Evolutionary conservation across 345 rosid genomes (phyloP).

Genomic region (Syzygium oleosum): DNA sequence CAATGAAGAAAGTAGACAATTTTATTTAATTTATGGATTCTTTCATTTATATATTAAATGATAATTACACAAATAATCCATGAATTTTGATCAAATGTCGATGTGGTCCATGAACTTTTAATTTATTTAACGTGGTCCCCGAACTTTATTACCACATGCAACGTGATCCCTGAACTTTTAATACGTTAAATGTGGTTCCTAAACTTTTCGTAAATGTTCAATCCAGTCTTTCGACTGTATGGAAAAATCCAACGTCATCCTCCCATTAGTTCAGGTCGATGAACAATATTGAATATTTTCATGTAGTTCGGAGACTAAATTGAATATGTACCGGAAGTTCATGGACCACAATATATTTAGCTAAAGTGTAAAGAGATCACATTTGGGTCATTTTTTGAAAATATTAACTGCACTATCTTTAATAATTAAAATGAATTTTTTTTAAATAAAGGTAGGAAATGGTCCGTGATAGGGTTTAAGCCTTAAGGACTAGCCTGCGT

Average conservation of each 20-base stretch:
- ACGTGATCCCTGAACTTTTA: too few species aligned
- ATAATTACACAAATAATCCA: too few species aligned
- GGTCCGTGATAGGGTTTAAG: background rate
- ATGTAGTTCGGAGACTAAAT: fast-evolving
- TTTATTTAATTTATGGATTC: background rate
- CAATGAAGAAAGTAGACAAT: background rate
- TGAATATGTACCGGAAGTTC: fast-evolving
- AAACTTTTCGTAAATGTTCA: too few species aligned
- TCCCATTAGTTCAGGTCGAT: too few species aligned
- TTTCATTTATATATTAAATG: background rate
- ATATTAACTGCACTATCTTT: background rate
- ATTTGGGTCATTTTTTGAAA: too few species aligned
- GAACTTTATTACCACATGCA: too few species aligned
- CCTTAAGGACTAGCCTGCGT: background rate
- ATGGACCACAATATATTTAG: too few species aligned
- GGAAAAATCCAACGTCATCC: fast-evolving
- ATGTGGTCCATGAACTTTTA: fast-evolving
- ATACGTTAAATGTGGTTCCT: fast-evolving
- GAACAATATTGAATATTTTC: fast-evolving
- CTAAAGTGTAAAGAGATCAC: too few species aligned
- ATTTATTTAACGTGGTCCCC: fast-evolving
- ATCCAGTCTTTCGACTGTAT: fast-evolving
- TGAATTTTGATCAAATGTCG: fast-evolving
- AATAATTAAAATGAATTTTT: background rate
- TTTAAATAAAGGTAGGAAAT: background rate